Evolutionary conservation across 2,329 filamentous ascomycete species (phyloP).

Genomic region (Knufia petricola): DNA sequence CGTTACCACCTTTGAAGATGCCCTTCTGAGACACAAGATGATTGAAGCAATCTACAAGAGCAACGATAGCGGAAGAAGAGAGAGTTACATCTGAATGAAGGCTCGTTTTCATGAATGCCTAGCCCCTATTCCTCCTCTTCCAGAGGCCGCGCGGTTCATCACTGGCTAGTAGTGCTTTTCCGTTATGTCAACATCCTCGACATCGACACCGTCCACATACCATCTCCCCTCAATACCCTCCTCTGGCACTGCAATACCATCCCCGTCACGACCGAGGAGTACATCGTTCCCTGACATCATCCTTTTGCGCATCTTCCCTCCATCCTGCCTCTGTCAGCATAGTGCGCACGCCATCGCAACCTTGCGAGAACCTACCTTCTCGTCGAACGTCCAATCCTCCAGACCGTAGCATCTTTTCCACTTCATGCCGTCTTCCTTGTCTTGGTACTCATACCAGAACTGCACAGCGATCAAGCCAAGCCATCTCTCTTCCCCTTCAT

Average conservation of each 20-base stretch:
- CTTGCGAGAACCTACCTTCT: constrained; percentile 7
- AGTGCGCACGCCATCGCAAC: not conserved
- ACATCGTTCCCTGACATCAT: constrained; percentile 42
- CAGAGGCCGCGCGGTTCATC: no score
- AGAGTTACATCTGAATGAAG: constrained; percentile 14
- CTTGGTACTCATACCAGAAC: constrained; percentile 81
- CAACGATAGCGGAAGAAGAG: constrained; percentile 13
- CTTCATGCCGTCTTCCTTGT: constrained; percentile 50
- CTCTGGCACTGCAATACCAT: constrained; percentile 26
- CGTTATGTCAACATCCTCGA: constrained; percentile 27
- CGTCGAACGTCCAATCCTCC: constrained; percentile 41
- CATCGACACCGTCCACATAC: constrained; percentile 36
- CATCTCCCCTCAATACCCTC: constrained; percentile 31
- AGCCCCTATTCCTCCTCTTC: no score
- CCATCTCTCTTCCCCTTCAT: constrained; percentile 30
- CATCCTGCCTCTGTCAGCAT: constrained; percentile 8
- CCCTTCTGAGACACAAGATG: constrained; percentile 16
- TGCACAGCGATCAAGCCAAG: constrained; percentile 60
- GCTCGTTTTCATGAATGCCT: no score
- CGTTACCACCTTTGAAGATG: constrained; percentile 16
- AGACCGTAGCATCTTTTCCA: constrained; percentile 87
- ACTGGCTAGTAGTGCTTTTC: constrained; percentile 18
- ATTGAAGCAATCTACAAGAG: constrained; percentile 17
- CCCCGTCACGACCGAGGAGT: constrained; percentile 32
- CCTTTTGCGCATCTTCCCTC: constrained; percentile 37